A percentile compares a stretch with the other conserved stretches of the same genome.
Conservation (phyloP, 73 alveolate genomes). For the Symbiodinium pilosum region DNA sequence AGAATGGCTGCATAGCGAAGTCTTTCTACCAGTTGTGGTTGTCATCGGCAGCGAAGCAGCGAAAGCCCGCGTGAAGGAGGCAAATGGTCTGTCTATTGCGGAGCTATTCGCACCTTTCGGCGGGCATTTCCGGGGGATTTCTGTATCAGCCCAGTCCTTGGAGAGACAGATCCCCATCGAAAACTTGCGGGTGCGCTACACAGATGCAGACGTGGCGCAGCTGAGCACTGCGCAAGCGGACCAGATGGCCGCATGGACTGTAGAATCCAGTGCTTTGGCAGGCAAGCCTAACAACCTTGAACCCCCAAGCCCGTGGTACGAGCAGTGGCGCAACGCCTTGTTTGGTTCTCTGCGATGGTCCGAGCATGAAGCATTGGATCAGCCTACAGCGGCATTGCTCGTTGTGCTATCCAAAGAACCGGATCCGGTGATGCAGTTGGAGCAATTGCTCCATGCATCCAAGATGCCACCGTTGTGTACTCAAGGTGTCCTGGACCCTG, state of each 20-base stretch:
- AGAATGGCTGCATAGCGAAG: constrained; percentile 59
- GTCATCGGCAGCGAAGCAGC: constrained; percentile 60
- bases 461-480: constrained; percentile 73
- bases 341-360: constrained; percentile 66
- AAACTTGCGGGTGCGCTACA: not conserved
- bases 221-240: constrained; percentile 52
- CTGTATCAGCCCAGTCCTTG: constrained; percentile 65
- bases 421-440: constrained; percentile 48
- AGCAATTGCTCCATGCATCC: constrained; percentile 65
- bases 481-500: constrained; percentile 47
- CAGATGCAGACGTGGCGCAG: not conserved
- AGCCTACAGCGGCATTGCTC: constrained; percentile 50
- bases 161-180: constrained; percentile 45
- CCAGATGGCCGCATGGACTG: constrained; percentile 77
- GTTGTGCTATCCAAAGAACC: constrained; percentile 70
- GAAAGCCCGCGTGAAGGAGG: not conserved
- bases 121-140: constrained; percentile 15
- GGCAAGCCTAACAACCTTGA: constrained; percentile 9
- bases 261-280: constrained; percentile 60
- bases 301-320: constrained; percentile 81
- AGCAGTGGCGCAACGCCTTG: constrained; percentile 78
- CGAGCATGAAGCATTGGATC: constrained; percentile 76
- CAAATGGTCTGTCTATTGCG: constrained; percentile 28
- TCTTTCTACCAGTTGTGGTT: constrained; percentile 56
- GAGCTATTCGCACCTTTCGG: constrained; percentile 76